phyloP scores from a whole-genome alignment of 2,329 filamentous ascomycete genomes.

The Dothiorella sarmentorum region DNA sequence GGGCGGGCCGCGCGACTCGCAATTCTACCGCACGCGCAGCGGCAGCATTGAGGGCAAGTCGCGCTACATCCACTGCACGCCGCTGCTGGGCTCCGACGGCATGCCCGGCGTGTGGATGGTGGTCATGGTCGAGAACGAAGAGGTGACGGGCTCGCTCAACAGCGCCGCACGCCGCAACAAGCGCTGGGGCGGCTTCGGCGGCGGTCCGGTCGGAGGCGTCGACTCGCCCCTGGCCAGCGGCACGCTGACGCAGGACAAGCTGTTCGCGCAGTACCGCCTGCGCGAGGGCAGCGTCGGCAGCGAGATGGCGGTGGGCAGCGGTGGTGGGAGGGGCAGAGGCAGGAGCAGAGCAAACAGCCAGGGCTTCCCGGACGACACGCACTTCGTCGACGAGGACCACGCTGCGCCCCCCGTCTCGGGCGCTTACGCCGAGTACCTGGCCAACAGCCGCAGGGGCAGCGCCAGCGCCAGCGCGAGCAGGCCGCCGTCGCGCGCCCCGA shows the following conservation, averaged over 20 bases:
- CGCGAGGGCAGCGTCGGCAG: slow-evolving; percentile 20
- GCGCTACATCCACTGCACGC: slow-evolving; percentile 73
- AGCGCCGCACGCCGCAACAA: not conserved
- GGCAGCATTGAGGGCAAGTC: slow-evolving; percentile 47
- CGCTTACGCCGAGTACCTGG: not conserved
- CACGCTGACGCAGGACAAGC: slow-evolving; percentile 21
- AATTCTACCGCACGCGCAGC: not conserved
- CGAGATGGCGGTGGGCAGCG: not conserved
- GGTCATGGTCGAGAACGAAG: slow-evolving; percentile 64
- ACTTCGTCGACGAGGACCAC: not conserved
- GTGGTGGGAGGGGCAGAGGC: not conserved
- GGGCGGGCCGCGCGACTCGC: not conserved
- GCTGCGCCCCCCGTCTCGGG: not conserved
- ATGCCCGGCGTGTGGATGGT: slow-evolving; percentile 73
- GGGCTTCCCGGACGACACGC: not conserved
- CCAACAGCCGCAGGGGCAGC: not conserved
- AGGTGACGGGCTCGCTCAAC: not conserved
- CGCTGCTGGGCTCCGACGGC: slow-evolving; percentile 62
- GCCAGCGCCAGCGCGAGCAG: not conserved
- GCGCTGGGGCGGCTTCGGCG: not conserved
- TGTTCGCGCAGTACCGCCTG: slow-evolving; percentile 24
- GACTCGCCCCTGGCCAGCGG: no score
- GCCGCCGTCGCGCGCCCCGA: not conserved
- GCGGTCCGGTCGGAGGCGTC: slow-evolving; percentile 5
- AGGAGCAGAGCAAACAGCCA: not conserved